Base-by-base conservation (phyloP, 208 protist genomes). In the Strigomonas galati region DNA sequence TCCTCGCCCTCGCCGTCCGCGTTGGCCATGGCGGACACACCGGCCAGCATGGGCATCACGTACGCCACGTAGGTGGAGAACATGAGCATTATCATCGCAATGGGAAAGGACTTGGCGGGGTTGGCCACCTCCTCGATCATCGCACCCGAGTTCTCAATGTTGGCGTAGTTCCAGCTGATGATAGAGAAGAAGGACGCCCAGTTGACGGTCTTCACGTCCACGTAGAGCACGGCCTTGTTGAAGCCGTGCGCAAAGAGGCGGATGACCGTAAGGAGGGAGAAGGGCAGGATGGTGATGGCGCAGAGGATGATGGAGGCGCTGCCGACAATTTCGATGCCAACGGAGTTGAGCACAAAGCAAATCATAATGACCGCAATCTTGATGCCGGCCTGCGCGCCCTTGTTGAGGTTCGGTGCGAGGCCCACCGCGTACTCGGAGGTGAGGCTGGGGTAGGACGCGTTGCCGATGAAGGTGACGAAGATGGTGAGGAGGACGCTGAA, bases 111-210 rank as follows among this genome's bases (percentile, higher is more conserved):
- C 12, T 31, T 60, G 37, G 68, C 71, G 10, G 87, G 87, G 71
- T 93, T 89, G 14, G 74, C 54, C 17, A 93, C 74, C 56, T 93
- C 84, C 76, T 93, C 84, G 10, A 93, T 79, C 30, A 93, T 73
- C 0, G 87, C 74, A 27, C 87, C 87, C 30, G 84, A 79, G 69
- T 93, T 93, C 60, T 93, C 87, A 69, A 93, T 89, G 76, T 93
- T 93, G 21, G 87, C 87, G 68, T 91, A 93, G 74, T 91, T 93
- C 84, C 87, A 93, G 65, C 82, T 91, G 59, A 91, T 84, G 72
- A 93, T 91, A 53, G 81, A 85, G 62, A 93, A 83, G 70, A 93
- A 93, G 24, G 62, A 62, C 19, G 81, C 63, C 84, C 87, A 93
- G 27, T 84, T 63, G 43, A 90, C 82, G n/a, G 55, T 57, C 56